A percentile compares a stretch with the other conserved stretches of the same genome.
Evolutionary conservation across 306 rosid genomes (phyloP).

Genomic region (Cucumis melo): DNA sequence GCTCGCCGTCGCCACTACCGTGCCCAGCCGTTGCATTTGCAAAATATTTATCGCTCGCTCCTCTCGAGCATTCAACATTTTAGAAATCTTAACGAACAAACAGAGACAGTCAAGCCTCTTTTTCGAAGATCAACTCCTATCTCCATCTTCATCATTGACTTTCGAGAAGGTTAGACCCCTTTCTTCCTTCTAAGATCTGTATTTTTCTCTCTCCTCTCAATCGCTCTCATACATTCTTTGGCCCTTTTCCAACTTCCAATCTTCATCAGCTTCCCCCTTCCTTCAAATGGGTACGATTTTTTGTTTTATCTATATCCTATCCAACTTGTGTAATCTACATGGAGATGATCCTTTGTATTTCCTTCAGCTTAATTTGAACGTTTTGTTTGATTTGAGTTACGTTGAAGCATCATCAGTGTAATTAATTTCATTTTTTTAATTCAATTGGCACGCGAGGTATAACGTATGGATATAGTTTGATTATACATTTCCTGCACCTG

Average conservation of each 20-base stretch:
- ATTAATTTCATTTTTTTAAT: slow-evolving; percentile 2
- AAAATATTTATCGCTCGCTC: background rate
- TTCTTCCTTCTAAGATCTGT: slow-evolving; percentile 14
- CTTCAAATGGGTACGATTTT: slow-evolving; percentile 3
- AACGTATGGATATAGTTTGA: background rate
- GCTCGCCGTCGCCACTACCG: too few relatives aligned
- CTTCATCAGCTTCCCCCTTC: slow-evolving; percentile 5
- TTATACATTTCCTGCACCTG: background rate
- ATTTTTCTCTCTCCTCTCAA: slow-evolving; percentile 4
- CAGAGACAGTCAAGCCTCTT: slow-evolving; percentile 18
- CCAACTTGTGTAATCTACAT: background rate
- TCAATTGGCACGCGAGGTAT: background rate
- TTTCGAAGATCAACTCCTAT: slow-evolving; percentile 15
- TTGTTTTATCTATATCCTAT: background rate
- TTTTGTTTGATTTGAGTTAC: slow-evolving; percentile 8
- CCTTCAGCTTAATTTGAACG: background rate
- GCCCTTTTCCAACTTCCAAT: slow-evolving; percentile 8
- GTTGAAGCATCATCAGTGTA: too few relatives aligned
- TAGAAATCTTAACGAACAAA: slow-evolving; percentile 3
- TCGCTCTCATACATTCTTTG: slow-evolving; percentile 11
- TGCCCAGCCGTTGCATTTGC: too few relatives aligned
- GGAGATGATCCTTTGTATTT: background rate
- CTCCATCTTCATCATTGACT: too few relatives aligned
- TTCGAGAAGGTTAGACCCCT: too few relatives aligned
- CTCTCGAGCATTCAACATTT: background rate